Evolutionary conservation across 2,329 filamentous ascomycete species (phyloP), one percentile per base, ranked within the genome.

Genomic region (Xylaria sp.): DNA sequence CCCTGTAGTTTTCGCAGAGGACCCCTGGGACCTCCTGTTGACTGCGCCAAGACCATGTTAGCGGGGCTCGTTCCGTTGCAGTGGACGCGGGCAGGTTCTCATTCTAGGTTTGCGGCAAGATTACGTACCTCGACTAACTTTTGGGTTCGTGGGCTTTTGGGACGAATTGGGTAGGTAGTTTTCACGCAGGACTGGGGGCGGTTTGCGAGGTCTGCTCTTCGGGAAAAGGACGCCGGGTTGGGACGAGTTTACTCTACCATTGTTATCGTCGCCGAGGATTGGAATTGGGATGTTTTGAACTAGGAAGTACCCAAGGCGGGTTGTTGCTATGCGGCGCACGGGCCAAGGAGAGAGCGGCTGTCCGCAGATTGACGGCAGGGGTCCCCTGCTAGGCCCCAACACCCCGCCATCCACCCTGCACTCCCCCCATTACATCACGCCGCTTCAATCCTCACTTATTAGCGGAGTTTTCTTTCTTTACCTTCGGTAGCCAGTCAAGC

Each of bases 1-100:
- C 47, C 59, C 54, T 57, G 57, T 37, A 64, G 37, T 42, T 48
- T 58, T 19, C 44, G 54, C 40, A 66, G 51, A 16, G 65, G 58
- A 41, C 57, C 58, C 21, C 38, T 42, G 18, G 26, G 38, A 5
- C 29, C 20, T 21, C 44, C 44, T 48, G 57, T 50, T 52, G 63
- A 48, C 60, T 65, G 56, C 47, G 61, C 40, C 64, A 66, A 66
- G 18, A 54, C 29, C 52, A 34, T 50, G 64, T 68, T 63, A 66
- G 64, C 63, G 53, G 59, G 59, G 56, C 51, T 50, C 48, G 18
- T 42, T 42, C 18, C n/a, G 19, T 24, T 42, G 24, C 9, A 18
- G 40, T 16, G 16, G 19, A n/a, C 4, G 39, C 39, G 39, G 8
- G 17, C 2, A n/a, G n/a, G n/a, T n/a, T n/a, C n/a, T n/a, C 17